Conservation (phyloP, 2,329 filamentous ascomycete genomes). For the Pestalotiopsis sp. region DNA sequence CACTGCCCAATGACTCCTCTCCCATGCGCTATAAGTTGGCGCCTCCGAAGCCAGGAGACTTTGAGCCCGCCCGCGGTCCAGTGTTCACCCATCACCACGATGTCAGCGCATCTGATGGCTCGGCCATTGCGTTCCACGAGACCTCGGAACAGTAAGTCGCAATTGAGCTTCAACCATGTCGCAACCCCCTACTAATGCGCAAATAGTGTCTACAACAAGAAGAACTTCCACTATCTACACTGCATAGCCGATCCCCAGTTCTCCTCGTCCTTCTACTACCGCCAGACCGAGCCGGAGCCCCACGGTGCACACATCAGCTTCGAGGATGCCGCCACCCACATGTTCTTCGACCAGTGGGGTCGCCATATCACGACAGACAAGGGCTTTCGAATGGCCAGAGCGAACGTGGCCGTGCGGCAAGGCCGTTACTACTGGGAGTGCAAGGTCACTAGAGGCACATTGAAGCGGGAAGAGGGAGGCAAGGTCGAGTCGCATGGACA, state of each 20-base stretch:
- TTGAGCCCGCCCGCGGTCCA: constrained; percentile 58
- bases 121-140: constrained; percentile 59
- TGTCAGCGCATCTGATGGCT: constrained; percentile 48
- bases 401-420: constrained; percentile 87
- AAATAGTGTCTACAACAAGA: constrained; percentile 61
- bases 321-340: constrained; percentile 84
- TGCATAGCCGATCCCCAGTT: constrained; percentile 89
- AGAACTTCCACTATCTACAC: constrained; percentile 83
- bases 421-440: constrained; percentile 95
- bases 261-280: constrained; percentile 83
- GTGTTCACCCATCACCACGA: constrained; percentile 58
- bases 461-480: constrained; percentile 42
- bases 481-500: constrained; percentile 55
- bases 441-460: constrained; percentile 78
- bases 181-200: constrained; percentile 10
- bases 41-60: constrained; percentile 62
- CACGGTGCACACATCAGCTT: constrained; percentile 85
- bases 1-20: constrained; percentile 43
- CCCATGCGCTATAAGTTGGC: constrained; percentile 64
- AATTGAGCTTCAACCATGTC: constrained; percentile 1
- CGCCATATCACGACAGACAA: constrained; percentile 85
- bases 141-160: constrained; percentile 62
- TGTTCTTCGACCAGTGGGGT: constrained; percentile 77
- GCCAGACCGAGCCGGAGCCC: constrained; percentile 82
- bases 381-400: constrained; percentile 86